A percentile compares a stretch with the other conserved stretches of the same genome.
These are phyloP conservation scores for Neofusicoccum parvum DNA, from an alignment of 2,329 filamentous ascomycete species.

Conservation along the genomic window DNA sequence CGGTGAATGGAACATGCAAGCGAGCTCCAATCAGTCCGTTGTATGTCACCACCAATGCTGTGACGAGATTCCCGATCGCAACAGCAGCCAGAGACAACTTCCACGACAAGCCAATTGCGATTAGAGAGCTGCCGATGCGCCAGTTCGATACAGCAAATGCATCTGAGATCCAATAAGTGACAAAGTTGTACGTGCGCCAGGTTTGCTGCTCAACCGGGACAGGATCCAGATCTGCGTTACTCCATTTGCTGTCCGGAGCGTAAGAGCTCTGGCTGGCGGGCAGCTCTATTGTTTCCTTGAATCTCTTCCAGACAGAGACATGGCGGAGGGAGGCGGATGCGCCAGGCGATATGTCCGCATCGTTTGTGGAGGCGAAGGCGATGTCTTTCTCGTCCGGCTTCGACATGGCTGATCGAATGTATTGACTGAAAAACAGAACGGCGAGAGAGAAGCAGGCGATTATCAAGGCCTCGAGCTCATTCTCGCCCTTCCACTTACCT, in stretches of 20 bases:
- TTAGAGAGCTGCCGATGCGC: conserved; percentile 12
- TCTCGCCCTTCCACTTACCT: background rate
- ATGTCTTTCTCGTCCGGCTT: background rate
- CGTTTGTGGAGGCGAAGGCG: background rate
- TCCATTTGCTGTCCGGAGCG: background rate
- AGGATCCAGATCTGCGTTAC: conserved; percentile 8
- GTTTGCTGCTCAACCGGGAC: background rate
- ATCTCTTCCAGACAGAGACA: background rate
- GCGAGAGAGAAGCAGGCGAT: background rate
- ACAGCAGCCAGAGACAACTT: background rate
- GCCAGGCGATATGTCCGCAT: background rate
- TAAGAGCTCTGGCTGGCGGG: background rate
- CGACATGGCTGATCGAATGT: background rate
- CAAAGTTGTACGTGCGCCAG: background rate
- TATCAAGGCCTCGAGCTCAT: background rate
- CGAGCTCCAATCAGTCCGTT: conserved; percentile 12
- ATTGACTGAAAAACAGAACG: background rate
- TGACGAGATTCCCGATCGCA: conserved; percentile 6
- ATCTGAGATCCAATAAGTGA: conserved; percentile 15
- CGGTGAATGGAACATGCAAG: conserved; percentile 6
- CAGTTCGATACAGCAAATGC: background rate
- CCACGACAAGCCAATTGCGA: conserved; percentile 9
- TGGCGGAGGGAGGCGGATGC: background rate
- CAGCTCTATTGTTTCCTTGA: background rate
- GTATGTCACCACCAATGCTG: background rate